phyloP scores from a whole-genome alignment of 257 asterid species.

The Osmanthus fragrans region DNA sequence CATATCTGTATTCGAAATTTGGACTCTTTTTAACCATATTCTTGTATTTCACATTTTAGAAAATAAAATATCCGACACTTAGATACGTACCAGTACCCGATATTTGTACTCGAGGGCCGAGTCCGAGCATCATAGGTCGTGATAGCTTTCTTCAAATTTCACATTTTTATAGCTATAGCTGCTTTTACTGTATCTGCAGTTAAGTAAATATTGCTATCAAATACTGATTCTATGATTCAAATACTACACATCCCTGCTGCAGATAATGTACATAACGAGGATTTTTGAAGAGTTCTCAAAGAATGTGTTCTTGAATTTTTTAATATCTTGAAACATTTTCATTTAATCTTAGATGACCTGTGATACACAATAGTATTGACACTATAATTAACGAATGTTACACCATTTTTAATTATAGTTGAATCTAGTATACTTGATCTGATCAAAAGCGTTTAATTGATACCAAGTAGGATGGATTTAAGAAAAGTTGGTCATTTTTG shows the following conservation, averaged over 20 bases:
- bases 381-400: background rate
- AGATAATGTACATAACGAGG: background rate
- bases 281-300: background rate
- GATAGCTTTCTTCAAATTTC: background rate
- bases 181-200: background rate
- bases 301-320: background rate
- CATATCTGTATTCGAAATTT: too few species aligned
- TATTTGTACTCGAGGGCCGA: too few species aligned
- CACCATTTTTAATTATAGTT: background rate
- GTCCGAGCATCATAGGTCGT: too few species aligned
- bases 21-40: too few species aligned
- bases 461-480: background rate
- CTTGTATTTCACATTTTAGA: too few species aligned
- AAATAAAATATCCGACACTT: too few species aligned
- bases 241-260: background rate
- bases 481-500: background rate
- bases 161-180: background rate
- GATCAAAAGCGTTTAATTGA: too few species aligned
- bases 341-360: background rate
- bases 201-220: background rate
- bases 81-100: too few species aligned
- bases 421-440: background rate
- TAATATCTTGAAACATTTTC: background rate
- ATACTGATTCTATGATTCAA: background rate
- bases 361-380: background rate